Conservation (phyloP, 805 yeast species). For the Wickerhamomyces mucosus region DNA sequence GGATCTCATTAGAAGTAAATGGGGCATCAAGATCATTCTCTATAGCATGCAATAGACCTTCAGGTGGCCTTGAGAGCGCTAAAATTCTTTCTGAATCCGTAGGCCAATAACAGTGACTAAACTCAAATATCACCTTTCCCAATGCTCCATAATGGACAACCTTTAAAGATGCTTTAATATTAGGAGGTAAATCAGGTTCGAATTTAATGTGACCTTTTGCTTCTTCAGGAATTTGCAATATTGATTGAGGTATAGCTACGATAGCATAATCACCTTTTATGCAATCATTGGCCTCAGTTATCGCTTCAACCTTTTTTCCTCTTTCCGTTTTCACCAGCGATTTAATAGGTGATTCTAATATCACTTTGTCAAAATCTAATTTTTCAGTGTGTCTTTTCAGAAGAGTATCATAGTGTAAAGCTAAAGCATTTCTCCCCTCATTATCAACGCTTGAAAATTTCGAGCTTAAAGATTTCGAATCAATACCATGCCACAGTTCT, state of each 20-base stretch:
- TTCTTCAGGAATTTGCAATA: conserved; percentile 34
- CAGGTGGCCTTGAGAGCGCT: conserved; percentile 31
- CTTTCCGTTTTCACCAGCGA: conserved; percentile 25
- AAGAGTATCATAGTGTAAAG: conserved; percentile 43
- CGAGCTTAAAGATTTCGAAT: conserved; percentile 58
- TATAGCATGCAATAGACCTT: conserved; percentile 9
- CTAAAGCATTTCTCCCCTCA: conserved; percentile 72
- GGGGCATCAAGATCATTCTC: conserved; percentile 4
- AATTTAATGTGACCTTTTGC: conserved; percentile 43
- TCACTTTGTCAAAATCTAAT: conserved; percentile 31
- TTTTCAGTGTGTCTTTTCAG: conserved; percentile 32
- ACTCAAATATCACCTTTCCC: conserved; percentile 68
- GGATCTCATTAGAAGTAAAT: conserved; percentile 10
- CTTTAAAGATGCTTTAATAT: conserved; percentile 32
- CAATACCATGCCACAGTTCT: conserved; percentile 77
- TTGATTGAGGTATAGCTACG: conserved; percentile 72
- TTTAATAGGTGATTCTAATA: conserved; percentile 32
- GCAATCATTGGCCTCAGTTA: conserved; percentile 21
- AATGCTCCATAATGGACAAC: conserved; percentile 53
- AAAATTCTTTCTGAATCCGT: conserved; percentile 39
- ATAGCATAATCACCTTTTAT: conserved; percentile 46
- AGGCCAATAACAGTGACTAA: conserved; percentile 53
- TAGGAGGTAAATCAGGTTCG: conserved; percentile 43
- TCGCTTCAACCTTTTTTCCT: conserved; percentile 16
- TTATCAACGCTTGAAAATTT: conserved; percentile 61